Evolutionary conservation across 1,284 basidiomycete species (phyloP).

Genomic region (Microbotryomycetes sp.): DNA sequence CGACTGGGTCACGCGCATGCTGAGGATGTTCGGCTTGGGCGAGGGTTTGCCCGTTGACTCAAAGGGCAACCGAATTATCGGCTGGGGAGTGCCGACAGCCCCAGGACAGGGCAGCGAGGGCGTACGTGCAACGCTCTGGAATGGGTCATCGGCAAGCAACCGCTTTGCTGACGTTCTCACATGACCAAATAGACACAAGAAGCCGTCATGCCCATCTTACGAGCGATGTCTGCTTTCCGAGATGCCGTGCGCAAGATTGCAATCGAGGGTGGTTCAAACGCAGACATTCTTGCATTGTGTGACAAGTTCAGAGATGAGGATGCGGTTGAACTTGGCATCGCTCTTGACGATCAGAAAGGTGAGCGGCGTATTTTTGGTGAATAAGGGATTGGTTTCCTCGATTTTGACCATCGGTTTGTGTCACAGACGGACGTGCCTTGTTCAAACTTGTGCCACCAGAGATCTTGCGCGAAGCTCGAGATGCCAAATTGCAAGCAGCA

Average conservation of each 20-base stretch:
- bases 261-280: conserved; percentile 57
- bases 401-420: neutral
- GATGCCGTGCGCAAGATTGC: conserved; percentile 80
- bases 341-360: conserved; percentile 95
- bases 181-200: conserved; percentile 60
- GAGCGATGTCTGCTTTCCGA: conserved; percentile 79
- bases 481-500: conserved; percentile 69
- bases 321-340: conserved; percentile 85
- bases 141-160: neutral
- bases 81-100: conserved; percentile 47
- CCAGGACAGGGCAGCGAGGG: conserved; percentile 39
- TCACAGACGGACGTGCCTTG: conserved; percentile 78
- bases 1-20: conserved; percentile 80
- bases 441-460: conserved; percentile 85
- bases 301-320: conserved; percentile 87
- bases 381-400: conserved; percentile 13
- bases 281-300: conserved; percentile 73
- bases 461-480: conserved; percentile 72
- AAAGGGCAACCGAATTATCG: conserved; percentile 40
- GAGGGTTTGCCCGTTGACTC: conserved; percentile 52
- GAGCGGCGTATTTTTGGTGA: conserved; percentile 28
- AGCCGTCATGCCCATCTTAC: conserved; percentile 81
- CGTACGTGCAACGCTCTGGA: conserved; percentile 12
- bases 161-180: neutral
- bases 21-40: conserved; percentile 90